phyloP scores from a whole-genome alignment of 306 rosid species.

The Vigna hirtella region DNA sequence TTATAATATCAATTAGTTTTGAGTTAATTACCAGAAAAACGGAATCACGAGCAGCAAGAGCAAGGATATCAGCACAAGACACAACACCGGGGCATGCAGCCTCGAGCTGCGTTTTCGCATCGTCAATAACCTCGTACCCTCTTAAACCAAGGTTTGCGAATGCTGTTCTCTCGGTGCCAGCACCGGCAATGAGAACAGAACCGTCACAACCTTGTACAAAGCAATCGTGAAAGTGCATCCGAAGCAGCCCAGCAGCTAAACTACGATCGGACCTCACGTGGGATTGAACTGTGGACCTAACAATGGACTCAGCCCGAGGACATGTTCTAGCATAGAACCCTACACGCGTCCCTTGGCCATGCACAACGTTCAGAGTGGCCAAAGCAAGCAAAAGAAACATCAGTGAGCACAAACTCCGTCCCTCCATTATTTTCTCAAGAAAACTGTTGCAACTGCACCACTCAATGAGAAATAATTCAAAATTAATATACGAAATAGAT shows the following conservation, averaged over 20 bases:
- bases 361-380: constrained; percentile 19
- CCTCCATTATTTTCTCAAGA: background rate
- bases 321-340: constrained; percentile 53
- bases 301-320: constrained; percentile 56
- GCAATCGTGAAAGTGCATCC: constrained; percentile 66
- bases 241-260: constrained; percentile 50
- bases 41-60: constrained; percentile 64
- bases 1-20: too few relatives aligned
- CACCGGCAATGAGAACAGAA: constrained; percentile 51
- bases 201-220: constrained; percentile 62
- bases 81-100: constrained; percentile 63
- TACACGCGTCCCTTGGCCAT: constrained; percentile 47
- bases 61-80: constrained; percentile 61
- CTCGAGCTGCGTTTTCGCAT: constrained; percentile 55
- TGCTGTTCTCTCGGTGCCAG: constrained; percentile 41
- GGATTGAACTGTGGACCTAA: constrained; percentile 47
- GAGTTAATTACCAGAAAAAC: constrained; percentile 50
- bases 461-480: background rate
- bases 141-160: constrained; percentile 40
- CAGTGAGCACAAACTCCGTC: background rate
- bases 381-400: constrained; percentile 31
- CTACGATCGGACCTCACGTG: constrained; percentile 43
- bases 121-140: constrained; percentile 60
- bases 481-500: background rate
- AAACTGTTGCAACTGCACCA: background rate